Conservation (phyloP, 305 asterid genomes). For the Fraxinus sp. region DNA sequence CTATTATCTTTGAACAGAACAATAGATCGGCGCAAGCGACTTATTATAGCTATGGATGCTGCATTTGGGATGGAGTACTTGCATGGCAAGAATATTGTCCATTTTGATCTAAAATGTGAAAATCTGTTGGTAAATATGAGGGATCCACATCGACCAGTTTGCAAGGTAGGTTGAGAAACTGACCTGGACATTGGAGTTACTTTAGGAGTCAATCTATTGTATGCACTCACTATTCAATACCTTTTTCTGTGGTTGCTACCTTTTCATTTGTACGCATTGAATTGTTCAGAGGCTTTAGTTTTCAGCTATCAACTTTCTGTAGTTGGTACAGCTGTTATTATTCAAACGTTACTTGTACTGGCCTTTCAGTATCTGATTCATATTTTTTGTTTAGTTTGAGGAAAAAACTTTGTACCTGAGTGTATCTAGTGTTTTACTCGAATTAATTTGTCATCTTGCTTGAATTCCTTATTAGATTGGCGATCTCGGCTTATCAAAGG, state of each 20-base stretch:
- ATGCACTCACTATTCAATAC: too few species aligned
- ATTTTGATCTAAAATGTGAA: constrained; percentile 95
- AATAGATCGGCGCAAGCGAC: constrained; percentile 93
- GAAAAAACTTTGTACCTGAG: not conserved
- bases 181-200: not conserved
- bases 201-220: not conserved
- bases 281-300: not conserved
- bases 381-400: not conserved
- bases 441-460: not conserved
- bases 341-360: not conserved
- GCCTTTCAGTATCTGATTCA: not conserved
- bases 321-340: not conserved
- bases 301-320: not conserved
- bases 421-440: constrained; percentile 10
- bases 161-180: constrained; percentile 60
- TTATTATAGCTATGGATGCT: constrained; percentile 91
- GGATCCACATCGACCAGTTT: constrained; percentile 98
- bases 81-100: constrained; percentile 91
- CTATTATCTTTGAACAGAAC: constrained; percentile 51
- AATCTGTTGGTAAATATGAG: constrained; percentile 93
- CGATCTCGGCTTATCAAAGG: constrained; percentile 96
- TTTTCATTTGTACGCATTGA: not conserved
- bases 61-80: constrained; percentile 98
- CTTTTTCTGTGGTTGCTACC: not conserved
- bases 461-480: constrained; percentile 58